A percentile compares a stretch with the other conserved stretches of the same genome.
Conservation (phyloP, 106 monocot genomes). For the Amphibolis antarctica region DNA sequence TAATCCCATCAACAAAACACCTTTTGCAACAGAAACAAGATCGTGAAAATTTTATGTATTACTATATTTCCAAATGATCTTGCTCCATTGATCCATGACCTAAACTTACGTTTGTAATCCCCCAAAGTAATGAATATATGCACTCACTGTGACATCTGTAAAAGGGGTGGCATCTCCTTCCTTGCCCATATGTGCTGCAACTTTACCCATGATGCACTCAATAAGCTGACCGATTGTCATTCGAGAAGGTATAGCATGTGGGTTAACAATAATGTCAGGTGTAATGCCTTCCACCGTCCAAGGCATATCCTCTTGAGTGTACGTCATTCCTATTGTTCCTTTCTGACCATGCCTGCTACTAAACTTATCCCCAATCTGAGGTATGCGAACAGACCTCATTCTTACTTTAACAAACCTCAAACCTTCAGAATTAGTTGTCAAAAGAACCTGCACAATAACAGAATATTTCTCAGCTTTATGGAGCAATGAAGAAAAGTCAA, state of each 20-base stretch:
- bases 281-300: slow-evolving; percentile 99
- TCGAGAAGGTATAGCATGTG: slow-evolving; percentile 98
- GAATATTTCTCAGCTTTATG: background rate
- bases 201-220: slow-evolving; percentile 99
- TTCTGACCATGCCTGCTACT: slow-evolving; percentile 98
- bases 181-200: slow-evolving; percentile 99
- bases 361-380: slow-evolving; percentile 98
- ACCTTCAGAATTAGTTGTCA: slow-evolving; percentile 99
- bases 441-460: slow-evolving; percentile 40
- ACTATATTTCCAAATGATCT: too few relatives aligned
- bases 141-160: slow-evolving; percentile 93
- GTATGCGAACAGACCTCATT: slow-evolving; percentile 90
- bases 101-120: background rate
- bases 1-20: too few relatives aligned
- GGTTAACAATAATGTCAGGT: slow-evolving; percentile 98
- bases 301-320: slow-evolving; percentile 99
- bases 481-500: background rate
- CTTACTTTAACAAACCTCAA: slow-evolving; percentile 97
- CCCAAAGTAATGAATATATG: background rate
- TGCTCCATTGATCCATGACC: too few relatives aligned
- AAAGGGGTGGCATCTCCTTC: slow-evolving; percentile 99
- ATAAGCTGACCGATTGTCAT: slow-evolving; percentile 99
- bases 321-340: slow-evolving; percentile 98
- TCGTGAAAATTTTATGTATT: too few relatives aligned
- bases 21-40: too few relatives aligned